phyloP scores from a whole-genome alignment of 164 flowering plant genomes.

The Berberis vulgaris region DNA sequence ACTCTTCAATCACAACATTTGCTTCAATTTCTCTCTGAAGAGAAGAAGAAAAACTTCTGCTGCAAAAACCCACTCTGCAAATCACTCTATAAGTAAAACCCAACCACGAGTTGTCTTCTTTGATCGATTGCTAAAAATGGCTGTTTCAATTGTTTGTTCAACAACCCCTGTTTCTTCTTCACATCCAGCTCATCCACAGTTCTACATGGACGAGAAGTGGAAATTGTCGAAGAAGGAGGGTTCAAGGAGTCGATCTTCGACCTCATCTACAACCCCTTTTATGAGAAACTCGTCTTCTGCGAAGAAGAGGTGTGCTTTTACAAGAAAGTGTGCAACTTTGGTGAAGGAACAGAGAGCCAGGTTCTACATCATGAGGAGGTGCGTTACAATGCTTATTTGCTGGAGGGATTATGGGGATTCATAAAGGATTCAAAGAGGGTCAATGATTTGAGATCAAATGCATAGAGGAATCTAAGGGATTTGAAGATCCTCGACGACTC shows the following conservation, averaged over 20 bases:
- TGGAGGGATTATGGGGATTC: conserved; percentile 26
- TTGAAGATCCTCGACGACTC: no score
- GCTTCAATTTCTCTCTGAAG: no score
- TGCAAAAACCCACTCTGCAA: no score
- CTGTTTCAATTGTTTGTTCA: background rate
- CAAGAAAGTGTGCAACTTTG: conserved; percentile 20
- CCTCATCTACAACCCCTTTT: conserved; percentile 18
- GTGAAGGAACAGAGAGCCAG: conserved; percentile 27
- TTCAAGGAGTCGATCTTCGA: conserved; percentile 19
- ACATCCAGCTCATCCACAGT: background rate
- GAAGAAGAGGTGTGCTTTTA: conserved; percentile 14
- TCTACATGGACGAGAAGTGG: conserved; percentile 63
- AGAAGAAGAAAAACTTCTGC: no score
- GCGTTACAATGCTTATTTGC: conserved; percentile 30
- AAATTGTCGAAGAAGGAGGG: conserved; percentile 59
- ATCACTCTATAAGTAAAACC: no score
- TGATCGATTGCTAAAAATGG: no score
- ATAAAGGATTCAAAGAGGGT: background rate
- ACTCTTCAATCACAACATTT: no score
- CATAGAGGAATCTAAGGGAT: no score
- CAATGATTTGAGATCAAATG: no score
- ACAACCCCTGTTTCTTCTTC: background rate
- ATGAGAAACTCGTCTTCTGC: conserved; percentile 20
- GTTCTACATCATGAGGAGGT: conserved; percentile 26
- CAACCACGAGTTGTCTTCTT: no score